Base-by-base conservation (phyloP, 768 basidiomycete genomes). In the Chalciporus pseudorubinellus region DNA sequence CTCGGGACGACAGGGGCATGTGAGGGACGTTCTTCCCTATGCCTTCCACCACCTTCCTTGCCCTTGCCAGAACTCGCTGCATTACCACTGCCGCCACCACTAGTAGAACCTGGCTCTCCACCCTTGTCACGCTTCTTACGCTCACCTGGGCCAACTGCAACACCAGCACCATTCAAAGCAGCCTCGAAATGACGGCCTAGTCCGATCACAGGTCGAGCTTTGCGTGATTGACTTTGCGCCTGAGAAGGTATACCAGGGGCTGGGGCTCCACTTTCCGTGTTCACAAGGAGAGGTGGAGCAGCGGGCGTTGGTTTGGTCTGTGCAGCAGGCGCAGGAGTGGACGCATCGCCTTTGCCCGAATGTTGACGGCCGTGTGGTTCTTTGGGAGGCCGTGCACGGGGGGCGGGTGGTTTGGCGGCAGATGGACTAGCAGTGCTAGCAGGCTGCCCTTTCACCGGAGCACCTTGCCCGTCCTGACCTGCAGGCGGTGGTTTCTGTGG, bases 111-210 rank as follows among this genome's bases (percentile, higher is more conserved):
- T 18, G 43, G 34, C 12, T 65, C 62, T 34, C 61, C 66, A 9
- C 67, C 67, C 53, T 60, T 72, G 58, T n/a, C 74, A 9, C 66
- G 68, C 33, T 57, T 61, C 60, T 70, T 74, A n/a, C n/a, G n/a
- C n/a, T n/a, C n/a, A 29, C 62, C 55, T 11, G 63, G 51, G 3
- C 54, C 61, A n/a, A 74, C 66, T 1, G 40, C 58, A 4, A 82
- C 80, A 6, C 82, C 83, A n/a, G n/a, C n/a, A 0, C 84, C 82
- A 50, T 68, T 87, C 24, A 90, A 67, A 8, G 88, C 88, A 7
- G 82, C 86, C 58, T 88, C 86, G 46, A 90, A 84, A 13, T 88
- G 84, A 12, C 87, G 75, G 0, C 76, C 83, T 8, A 85, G 62
- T 0, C 85, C 85, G 28, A 89, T 68, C 10, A 85, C 73, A 2